Evolutionary conservation across 2,329 filamentous ascomycete genomes (phyloP).

Genomic region (Torrubiellomyces zombiae): DNA sequence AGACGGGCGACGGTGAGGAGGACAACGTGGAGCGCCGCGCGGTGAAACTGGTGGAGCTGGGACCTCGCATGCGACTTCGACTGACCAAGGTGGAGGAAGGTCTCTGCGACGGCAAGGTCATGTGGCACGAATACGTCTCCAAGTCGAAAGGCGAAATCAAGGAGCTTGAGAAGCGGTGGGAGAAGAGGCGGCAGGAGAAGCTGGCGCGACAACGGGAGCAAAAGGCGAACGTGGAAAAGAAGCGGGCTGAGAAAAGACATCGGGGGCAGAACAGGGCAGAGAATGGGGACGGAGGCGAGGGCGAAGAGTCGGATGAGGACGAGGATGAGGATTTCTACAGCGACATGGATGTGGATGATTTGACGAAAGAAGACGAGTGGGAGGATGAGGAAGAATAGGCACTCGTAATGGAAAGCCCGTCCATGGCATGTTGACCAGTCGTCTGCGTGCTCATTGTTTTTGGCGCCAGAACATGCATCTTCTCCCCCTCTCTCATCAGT

Average conservation of each 20-base stretch:
- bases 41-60: constrained; percentile 83
- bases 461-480: no score
- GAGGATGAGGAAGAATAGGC: constrained; percentile 32
- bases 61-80: constrained; percentile 74
- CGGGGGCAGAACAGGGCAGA: constrained; percentile 20
- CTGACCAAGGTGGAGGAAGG: constrained; percentile 95
- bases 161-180: constrained; percentile 70
- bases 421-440: no score
- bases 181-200: constrained; percentile 61
- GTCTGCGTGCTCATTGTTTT: no score
- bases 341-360: constrained; percentile 28
- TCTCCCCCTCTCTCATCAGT: no score
- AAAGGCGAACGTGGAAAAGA: constrained; percentile 79
- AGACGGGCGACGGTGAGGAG: constrained; percentile 29
- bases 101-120: constrained; percentile 70
- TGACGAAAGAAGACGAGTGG: constrained; percentile 35
- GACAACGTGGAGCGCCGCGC: constrained; percentile 63
- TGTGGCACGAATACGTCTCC: constrained; percentile 94
- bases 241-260: constrained; percentile 37
- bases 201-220: constrained; percentile 68
- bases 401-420: no score
- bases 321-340: constrained; percentile 27
- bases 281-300: constrained; percentile 17
- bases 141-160: constrained; percentile 67
- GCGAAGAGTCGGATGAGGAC: constrained; percentile 21